phyloP scores from a whole-genome alignment of 495 filamentous ascomycete genomes.

The Pyrenula aspistea region DNA sequence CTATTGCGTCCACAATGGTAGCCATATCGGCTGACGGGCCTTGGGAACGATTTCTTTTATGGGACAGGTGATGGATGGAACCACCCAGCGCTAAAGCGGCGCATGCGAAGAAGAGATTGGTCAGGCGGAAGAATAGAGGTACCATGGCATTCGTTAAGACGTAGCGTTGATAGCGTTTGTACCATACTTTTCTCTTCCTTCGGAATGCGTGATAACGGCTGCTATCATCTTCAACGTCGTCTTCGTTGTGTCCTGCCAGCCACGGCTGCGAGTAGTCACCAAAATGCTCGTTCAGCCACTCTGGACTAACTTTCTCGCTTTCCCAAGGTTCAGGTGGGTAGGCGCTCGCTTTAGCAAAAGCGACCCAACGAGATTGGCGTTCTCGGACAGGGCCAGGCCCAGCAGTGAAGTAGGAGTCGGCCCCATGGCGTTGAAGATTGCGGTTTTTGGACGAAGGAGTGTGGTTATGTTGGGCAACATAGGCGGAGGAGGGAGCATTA shows the following conservation, averaged over 20 bases:
- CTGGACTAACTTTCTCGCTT: conserved; percentile 34
- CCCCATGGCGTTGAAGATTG: conserved; percentile 12
- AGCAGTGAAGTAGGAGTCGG: conserved; percentile 11
- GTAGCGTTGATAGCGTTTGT: conserved; percentile 41
- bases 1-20: conserved; percentile 78
- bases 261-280: conserved; percentile 46
- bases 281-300: conserved; percentile 48
- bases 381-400: conserved; percentile 9
- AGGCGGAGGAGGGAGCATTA: conserved; percentile 31
- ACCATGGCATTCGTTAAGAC: conserved; percentile 73
- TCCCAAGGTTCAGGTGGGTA: conserved; percentile 33
- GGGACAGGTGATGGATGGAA: conserved; percentile 55
- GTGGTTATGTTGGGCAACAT: conserved; percentile 50
- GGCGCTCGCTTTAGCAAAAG: conserved; percentile 42
- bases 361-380: conserved; percentile 47
- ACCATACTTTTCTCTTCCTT: conserved; percentile 36
- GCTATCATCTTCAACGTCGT: conserved; percentile 35
- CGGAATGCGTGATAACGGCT: conserved; percentile 21
- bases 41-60: conserved; percentile 31
- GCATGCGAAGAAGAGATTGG: conserved; percentile 70
- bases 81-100: conserved; percentile 70
- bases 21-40: conserved; percentile 77
- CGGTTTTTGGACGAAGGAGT: conserved; percentile 28
- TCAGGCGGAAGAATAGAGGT: conserved; percentile 70
- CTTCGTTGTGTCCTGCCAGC: conserved; percentile 29